Evolutionary conservation across 2,329 filamentous ascomycete species (phyloP), one percentile per base, ranked within the genome.

Genomic region (Blastomyces silverae): DNA sequence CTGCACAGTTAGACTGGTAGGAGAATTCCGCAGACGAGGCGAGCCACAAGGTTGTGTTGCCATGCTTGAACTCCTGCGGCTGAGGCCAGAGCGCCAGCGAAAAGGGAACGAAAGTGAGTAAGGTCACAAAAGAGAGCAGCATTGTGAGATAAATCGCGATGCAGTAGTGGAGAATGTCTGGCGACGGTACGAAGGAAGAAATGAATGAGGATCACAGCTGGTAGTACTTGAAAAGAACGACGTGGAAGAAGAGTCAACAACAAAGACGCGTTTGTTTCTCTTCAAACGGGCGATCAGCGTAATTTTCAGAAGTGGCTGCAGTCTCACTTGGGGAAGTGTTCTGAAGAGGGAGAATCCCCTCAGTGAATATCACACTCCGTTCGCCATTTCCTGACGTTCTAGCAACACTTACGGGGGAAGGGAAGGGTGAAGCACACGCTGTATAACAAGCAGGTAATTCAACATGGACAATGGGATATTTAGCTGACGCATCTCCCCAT

Each of bases 11-110:
- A 17, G 39, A 46, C n/a, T 34, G 48, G 31, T 66, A 67, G 25
- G 62, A 58, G 60, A 67, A 69, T 53, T 58, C 61, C 31, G 64
- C 63, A 52, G 61, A 53, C 11, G 64, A 59, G 5, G 64, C 64
- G 4, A 69, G 58, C 67, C 66, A 69, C 13, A 66, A 61, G 15
- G 62, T 61, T 34, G 46, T 66, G 34, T 67, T 61, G 50, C 67
- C 67, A 52, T 66, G 65, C 1, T 59, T 63, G 55, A 64, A 69
- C 17, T 66, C 61, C 50, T 57, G 48, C 6, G 66, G 67, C 48
- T 66, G 61, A 50, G 67, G 67, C 67, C 67, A 69, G 15, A 69
- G 28, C 1, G 64, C 67, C 20, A 59, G 56, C 7, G 46, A 61
- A 25, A 56, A 20, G 8, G 57, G 46, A 28, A 48, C 34, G 15